Evolutionary conservation across 108 stramenopile genomes (phyloP).

Genomic region (Skeletonema grethae): DNA sequence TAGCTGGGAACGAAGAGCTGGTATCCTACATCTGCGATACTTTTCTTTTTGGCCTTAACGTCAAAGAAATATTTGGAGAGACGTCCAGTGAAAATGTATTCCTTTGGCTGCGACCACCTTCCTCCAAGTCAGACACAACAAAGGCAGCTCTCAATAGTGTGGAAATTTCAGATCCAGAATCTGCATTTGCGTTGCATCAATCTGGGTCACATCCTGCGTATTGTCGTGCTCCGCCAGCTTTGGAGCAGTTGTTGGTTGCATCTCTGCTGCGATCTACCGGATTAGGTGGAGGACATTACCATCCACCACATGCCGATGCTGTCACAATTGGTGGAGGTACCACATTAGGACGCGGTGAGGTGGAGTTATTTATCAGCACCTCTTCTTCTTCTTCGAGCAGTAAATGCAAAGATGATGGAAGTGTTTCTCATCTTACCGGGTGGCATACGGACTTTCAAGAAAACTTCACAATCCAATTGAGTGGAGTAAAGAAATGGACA

Average conservation of each 20-base stretch:
- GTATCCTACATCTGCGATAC: constrained; percentile 40
- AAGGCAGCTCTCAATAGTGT: constrained; percentile 56
- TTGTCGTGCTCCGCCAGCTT: constrained; percentile 85
- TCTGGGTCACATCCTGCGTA: constrained; percentile 78
- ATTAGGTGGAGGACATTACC: constrained; percentile 82
- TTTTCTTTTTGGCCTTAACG: constrained; percentile 60
- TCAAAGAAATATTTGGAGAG: constrained; percentile 59
- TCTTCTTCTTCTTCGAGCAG: constrained; percentile 6
- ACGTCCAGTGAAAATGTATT: constrained; percentile 74
- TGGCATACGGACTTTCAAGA: constrained; percentile 96
- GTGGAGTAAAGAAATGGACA: constrained; percentile 84
- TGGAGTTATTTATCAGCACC: constrained; percentile 85
- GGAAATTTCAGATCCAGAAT: constrained; percentile 72
- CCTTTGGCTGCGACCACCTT: constrained; percentile 58
- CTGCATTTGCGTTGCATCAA: constrained; percentile 67
- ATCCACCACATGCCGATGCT: constrained; percentile 44
- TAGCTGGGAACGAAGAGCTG: constrained; percentile 23
- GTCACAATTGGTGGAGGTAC: constrained; percentile 19
- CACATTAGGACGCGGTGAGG: constrained; percentile 83
- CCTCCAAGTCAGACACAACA: neutral
- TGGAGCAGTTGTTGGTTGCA: constrained; percentile 77
- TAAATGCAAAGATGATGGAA: neutral
- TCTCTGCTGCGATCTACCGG: constrained; percentile 65
- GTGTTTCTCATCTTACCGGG: constrained; percentile 57
- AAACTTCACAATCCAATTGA: constrained; percentile 92